A percentile compares a stretch with the other conserved stretches of the same genome.
phyloP scores from a whole-genome alignment of 108 stramenopile species.

The Cyclotella cryptica region DNA sequence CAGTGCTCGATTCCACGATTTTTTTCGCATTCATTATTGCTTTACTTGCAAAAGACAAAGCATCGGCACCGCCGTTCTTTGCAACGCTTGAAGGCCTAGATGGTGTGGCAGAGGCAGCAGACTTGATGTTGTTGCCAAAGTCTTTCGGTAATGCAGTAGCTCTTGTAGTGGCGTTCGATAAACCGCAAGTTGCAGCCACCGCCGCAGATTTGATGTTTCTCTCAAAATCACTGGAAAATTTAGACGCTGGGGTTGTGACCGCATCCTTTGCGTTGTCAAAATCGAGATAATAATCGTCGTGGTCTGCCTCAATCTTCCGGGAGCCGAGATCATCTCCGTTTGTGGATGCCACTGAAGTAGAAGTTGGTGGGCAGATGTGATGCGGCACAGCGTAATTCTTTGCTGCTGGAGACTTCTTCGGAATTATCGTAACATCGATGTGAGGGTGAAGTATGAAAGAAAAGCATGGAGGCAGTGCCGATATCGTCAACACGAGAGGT shows the following conservation, averaged over 20 bases:
- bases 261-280: neutral
- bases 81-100: slow-evolving; percentile 6
- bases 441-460: too few relatives aligned
- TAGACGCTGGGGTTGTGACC: slow-evolving; percentile 3
- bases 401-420: too few relatives aligned
- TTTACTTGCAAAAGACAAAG: neutral
- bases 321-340: too few relatives aligned
- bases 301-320: neutral
- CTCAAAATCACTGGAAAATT: slow-evolving; percentile 6
- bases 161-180: neutral
- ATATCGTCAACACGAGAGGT: too few relatives aligned
- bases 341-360: too few relatives aligned
- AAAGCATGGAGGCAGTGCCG: too few relatives aligned
- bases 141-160: neutral
- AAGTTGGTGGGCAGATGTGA: too few relatives aligned
- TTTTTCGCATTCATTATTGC: neutral
- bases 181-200: neutral
- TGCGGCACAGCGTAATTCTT: too few relatives aligned
- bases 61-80: neutral
- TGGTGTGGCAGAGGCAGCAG: slow-evolving; percentile 1
- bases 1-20: neutral
- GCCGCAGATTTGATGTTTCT: slow-evolving; percentile 16
- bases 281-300: neutral
- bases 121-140: neutral
- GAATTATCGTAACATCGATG: too few relatives aligned